Conservation (phyloP, 139 green algal species). For the Gonium pectorale region DNA sequence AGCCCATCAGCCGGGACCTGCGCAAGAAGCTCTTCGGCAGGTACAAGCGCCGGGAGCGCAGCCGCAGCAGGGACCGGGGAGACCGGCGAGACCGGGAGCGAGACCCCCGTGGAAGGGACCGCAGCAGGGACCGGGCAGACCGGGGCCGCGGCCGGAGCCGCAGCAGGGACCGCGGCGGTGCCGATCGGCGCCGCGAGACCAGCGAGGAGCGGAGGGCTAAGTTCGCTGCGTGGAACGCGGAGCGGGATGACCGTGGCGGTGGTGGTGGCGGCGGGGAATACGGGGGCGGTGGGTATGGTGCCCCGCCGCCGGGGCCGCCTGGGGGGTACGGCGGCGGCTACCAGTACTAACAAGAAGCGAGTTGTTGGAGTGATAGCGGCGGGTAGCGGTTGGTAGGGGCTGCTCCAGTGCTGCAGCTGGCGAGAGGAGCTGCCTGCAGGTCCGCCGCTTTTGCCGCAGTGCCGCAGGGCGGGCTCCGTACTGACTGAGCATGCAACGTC, state of each 20-base stretch:
- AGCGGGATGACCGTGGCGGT: conserved; percentile 38
- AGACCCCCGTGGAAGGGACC: neutral
- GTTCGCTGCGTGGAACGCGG: conserved; percentile 83
- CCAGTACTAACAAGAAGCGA: no score
- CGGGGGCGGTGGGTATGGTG: neutral
- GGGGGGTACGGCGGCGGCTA: conserved; percentile 13
- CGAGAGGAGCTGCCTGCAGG: no score
- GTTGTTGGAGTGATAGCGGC: no score
- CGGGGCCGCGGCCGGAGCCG: conserved; percentile 29
- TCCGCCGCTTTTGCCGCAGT: no score
- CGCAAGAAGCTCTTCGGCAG: conserved; percentile 87
- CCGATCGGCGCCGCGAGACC: conserved; percentile 54
- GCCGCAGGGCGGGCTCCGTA: no score
- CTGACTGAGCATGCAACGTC: no score
- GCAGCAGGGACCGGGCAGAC: neutral
- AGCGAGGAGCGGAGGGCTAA: conserved; percentile 79
- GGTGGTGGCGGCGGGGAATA: neutral
- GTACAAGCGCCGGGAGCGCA: conserved; percentile 65
- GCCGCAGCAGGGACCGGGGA: conserved; percentile 44
- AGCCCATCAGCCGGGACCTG: conserved; percentile 89
- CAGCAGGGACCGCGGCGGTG: conserved; percentile 41
- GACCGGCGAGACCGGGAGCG: neutral
- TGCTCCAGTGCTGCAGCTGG: no score
- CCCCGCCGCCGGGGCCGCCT: neutral
- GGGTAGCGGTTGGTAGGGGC: no score